phyloP scores from a whole-genome alignment of 352 stramenopile genomes.

The Phytophthora agathidicida region DNA sequence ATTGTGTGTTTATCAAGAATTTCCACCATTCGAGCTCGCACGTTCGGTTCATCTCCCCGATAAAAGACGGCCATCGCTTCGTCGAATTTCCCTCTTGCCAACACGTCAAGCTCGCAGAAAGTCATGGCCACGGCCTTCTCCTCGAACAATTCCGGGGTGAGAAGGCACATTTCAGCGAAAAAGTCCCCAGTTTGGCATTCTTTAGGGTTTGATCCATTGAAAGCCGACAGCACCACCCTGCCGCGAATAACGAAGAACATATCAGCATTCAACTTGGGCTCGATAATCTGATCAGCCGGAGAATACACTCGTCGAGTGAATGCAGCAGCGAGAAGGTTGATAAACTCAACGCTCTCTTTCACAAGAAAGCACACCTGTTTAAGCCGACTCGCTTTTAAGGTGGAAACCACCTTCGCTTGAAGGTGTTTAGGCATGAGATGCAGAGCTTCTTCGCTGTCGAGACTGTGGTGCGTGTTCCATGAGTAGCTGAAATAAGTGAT shows the following conservation, averaged over 20 bases:
- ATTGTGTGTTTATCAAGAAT: slow-evolving; percentile 62
- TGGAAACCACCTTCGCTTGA: slow-evolving; percentile 66
- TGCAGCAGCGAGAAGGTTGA: slow-evolving; percentile 60
- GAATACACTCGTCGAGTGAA: slow-evolving; percentile 63
- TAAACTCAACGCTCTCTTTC: slow-evolving; percentile 75
- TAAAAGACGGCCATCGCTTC: slow-evolving; percentile 62
- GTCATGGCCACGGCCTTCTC: slow-evolving; percentile 78
- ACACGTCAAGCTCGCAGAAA: slow-evolving; percentile 83
- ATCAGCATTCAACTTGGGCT: slow-evolving; percentile 72
- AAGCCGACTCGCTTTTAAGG: slow-evolving; percentile 63
- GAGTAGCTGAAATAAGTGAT: slow-evolving; percentile 71
- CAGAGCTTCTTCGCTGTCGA: slow-evolving; percentile 66
- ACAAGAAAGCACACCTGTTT: slow-evolving; percentile 75
- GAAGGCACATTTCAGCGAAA: slow-evolving; percentile 68
- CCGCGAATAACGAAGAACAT: slow-evolving; percentile 82
- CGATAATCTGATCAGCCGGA: slow-evolving; percentile 64
- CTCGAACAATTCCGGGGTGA: slow-evolving; percentile 63
- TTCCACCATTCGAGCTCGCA: slow-evolving; percentile 42
- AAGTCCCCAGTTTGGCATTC: slow-evolving; percentile 72
- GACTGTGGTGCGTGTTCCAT: slow-evolving; percentile 64
- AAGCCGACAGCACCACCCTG: slow-evolving; percentile 51
- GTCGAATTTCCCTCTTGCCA: slow-evolving; percentile 72
- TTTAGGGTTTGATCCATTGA: slow-evolving; percentile 52
- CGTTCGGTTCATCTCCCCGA: slow-evolving; percentile 33
- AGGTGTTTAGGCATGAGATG: slow-evolving; percentile 69